Base-by-base conservation (phyloP, 495 filamentous ascomycete genomes). In the Cenococcum geophilum region DNA sequence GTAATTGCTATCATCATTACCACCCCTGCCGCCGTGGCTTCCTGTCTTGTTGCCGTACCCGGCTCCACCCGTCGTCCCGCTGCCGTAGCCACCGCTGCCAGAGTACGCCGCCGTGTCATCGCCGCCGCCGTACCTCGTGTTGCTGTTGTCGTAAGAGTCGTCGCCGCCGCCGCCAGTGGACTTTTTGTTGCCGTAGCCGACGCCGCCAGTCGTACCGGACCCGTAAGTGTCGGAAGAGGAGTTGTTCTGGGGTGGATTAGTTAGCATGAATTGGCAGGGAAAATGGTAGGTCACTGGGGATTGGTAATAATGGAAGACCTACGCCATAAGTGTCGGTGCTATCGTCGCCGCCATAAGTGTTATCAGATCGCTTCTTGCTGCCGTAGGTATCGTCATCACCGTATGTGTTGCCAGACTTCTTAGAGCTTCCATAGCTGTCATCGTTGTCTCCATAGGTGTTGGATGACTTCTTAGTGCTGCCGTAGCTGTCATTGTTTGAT, bases 41-140 rank as follows among this genome's bases (percentile, higher is more conserved):
- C 71, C 69, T 23, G 68, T 71, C 57, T 70, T 73, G 70, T 76
- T 73, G 32, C 72, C 74, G 59, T 67, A 75, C 48, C 74, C 72
- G 1, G 67, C 63, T n/a, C 72, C 71, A 11, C 43, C 58, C 11
- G 58, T 59, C 22, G 51, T 59, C 16, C 62, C 71, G 52, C 63
- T 69, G 2, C 69, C 70, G 61, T 72, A 67, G n/a, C 35, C 59
- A n/a, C 55, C 58, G 42, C 51, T 45, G 1, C 64, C 63, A 20
- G 36, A 58, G 40, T 68, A 68, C 36, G 62, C 47, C 8, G 37
- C 25, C 49, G 56, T 63, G 23, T 70, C 57, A 20, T 59, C 23
- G 48, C 57, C 55, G 35, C 32, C 64, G 25, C 65, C 65, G 37
- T 63, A 68, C 16, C 59, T 50, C n/a, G 63, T 59, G 1, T 68